A percentile compares a stretch with the other conserved stretches of the same genome.
Evolutionary conservation across 129 eudicot species (phyloP).

Genomic region (carrot (Daucus carota)): DH1_v3.0 NC_030386.2:39876501-39877000

Average conservation of each 20-base stretch:
- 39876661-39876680: not conserved
- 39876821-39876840: slow-evolving; percentile 67
- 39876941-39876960: slow-evolving; percentile 82
- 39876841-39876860: slow-evolving; percentile 58
- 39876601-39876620: too few relatives aligned
- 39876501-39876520: not conserved
- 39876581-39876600: not conserved
- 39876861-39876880: slow-evolving; percentile 60
- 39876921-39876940: slow-evolving; percentile 66
- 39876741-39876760: not conserved
- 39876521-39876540: not conserved
- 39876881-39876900: slow-evolving; percentile 97
- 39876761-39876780: not conserved
- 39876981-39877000: not conserved
- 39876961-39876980: slow-evolving; percentile 90
- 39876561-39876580: not conserved
- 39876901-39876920: slow-evolving; percentile 86
- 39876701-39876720: slow-evolving; percentile 2
- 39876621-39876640: not conserved
- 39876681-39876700: not conserved
- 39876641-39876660: not conserved
- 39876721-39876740: not conserved
- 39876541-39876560: too few relatives aligned
- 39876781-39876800: slow-evolving; percentile 32
- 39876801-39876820: slow-evolving; percentile 43